phyloP scores from a whole-genome alignment of 805 yeast genomes.

The Debaryomyces prosopidis region DNA sequence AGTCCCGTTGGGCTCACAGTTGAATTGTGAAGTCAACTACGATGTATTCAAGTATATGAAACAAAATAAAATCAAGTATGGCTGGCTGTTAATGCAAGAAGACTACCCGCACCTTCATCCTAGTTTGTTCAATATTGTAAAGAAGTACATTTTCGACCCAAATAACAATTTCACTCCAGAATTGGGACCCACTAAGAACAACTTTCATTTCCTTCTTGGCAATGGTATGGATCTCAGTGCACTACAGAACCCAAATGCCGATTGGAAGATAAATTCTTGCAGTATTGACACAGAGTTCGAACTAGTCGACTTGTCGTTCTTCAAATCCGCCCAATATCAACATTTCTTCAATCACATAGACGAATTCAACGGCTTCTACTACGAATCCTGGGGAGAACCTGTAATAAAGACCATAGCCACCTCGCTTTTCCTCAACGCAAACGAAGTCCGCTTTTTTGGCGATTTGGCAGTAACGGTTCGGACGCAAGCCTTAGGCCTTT shows the following conservation, averaged over 20 bases:
- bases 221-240: not conserved
- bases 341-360: slow-evolving; percentile 12
- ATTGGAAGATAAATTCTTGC: slow-evolving; percentile 13
- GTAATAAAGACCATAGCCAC: slow-evolving; percentile 13
- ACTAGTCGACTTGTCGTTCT: slow-evolving; percentile 9
- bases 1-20: slow-evolving; percentile 21
- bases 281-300: slow-evolving; percentile 12
- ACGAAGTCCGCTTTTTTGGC: slow-evolving; percentile 12
- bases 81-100: slow-evolving; percentile 14
- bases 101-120: slow-evolving; percentile 11
- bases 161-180: slow-evolving; percentile 3
- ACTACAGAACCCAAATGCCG: not conserved
- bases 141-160: slow-evolving; percentile 5
- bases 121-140: slow-evolving; percentile 7
- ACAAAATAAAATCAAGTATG: slow-evolving; percentile 20
- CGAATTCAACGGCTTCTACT: slow-evolving; percentile 8
- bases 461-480: slow-evolving; percentile 10
- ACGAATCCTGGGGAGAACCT: slow-evolving; percentile 14
- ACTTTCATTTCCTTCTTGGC: slow-evolving; percentile 8
- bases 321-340: slow-evolving; percentile 10
- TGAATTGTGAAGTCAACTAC: slow-evolving; percentile 24
- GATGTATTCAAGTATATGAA: slow-evolving; percentile 25
- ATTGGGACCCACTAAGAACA: not conserved
- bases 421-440: slow-evolving; percentile 9
- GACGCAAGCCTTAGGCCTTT: slow-evolving; percentile 9